Evolutionary conservation across 805 yeast species (phyloP).

Genomic region (Candida oleophila): DNA sequence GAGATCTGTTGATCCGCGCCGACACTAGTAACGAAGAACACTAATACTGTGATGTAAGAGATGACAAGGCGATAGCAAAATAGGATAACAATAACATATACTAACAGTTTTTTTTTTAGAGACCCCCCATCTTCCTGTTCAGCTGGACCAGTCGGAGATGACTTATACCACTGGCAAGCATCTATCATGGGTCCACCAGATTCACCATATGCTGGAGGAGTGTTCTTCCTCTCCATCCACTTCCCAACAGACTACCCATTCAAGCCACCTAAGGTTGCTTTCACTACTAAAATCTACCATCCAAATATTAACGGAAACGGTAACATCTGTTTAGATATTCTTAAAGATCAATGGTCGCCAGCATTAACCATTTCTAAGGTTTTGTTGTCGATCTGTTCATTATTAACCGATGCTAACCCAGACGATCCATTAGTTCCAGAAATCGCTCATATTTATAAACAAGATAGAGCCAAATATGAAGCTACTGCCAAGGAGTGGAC

Average conservation of each 20-base stretch:
- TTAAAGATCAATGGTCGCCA: constrained; percentile 99
- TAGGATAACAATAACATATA: no score
- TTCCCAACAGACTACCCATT: constrained; percentile 99
- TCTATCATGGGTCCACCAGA: constrained; percentile 99
- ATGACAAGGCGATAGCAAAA: no score
- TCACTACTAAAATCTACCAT: constrained; percentile 95
- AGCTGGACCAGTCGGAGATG: constrained; percentile 98
- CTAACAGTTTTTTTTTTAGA: constrained; percentile 41
- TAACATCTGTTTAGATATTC: constrained; percentile 92
- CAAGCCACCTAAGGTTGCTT: constrained; percentile 88
- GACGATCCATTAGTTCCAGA: constrained; percentile 99
- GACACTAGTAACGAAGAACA: not conserved
- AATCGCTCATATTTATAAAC: constrained; percentile 94
- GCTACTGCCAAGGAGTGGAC: constrained; percentile 99
- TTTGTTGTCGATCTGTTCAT: constrained; percentile 87
- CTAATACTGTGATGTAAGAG: no score
- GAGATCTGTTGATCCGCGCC: not conserved
- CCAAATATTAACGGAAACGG: constrained; percentile 97
- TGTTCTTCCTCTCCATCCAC: constrained; percentile 91
- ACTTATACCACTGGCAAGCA: constrained; percentile 98
- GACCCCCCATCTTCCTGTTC: constrained; percentile 99
- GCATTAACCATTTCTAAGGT: constrained; percentile 96
- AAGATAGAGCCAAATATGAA: constrained; percentile 90
- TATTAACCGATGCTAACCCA: constrained; percentile 96
- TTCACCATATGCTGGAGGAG: constrained; percentile 87